Conservation (phyloP, 2,329 filamentous ascomycete species). For the Gliomastix tumulicola region DNA sequence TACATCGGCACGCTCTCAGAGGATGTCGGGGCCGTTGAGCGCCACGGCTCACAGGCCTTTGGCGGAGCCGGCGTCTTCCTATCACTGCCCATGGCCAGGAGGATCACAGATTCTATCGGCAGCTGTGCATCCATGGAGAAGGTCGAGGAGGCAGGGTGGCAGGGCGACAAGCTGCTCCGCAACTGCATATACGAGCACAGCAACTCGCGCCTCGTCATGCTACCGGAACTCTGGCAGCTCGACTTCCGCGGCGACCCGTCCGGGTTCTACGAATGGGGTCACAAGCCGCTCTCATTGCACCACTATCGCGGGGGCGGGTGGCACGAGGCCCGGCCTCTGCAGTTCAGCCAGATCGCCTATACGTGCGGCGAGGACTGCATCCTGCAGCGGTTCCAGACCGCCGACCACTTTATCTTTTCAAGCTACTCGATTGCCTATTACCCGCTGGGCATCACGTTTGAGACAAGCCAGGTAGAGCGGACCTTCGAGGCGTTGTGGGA, state of each 20-base stretch:
- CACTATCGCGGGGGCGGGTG: conserved; percentile 56
- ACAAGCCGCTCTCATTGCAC: conserved; percentile 53
- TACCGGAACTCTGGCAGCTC: conserved; percentile 53
- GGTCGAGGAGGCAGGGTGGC: conserved; percentile 48
- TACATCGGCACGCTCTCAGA: conserved; percentile 58
- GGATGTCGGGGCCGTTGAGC: conserved; percentile 49
- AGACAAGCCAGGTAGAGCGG: conserved; percentile 40
- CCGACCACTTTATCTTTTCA: conserved; percentile 46
- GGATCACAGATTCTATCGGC: conserved; percentile 33
- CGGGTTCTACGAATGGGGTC: conserved; percentile 56
- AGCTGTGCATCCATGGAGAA: conserved; percentile 40
- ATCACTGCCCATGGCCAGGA: conserved; percentile 39
- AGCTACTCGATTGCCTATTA: conserved; percentile 56
- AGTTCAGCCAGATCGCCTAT: conserved; percentile 48
- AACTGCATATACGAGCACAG: conserved; percentile 59
- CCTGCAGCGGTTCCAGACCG: conserved; percentile 48
- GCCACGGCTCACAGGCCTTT: conserved; percentile 56
- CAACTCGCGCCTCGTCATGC: conserved; percentile 43
- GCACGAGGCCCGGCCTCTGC: conserved; percentile 45
- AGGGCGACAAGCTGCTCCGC: conserved; percentile 53
- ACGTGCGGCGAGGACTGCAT: conserved; percentile 55
- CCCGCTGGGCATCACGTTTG: conserved; percentile 39
- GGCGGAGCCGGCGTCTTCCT: conserved; percentile 58
- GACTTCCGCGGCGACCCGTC: conserved; percentile 53
- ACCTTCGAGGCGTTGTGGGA: conserved; percentile 42